Percentiles rank a stretch among this genome's conserved stretches.
phyloP scores from a whole-genome alignment of 805 yeast genomes.

The Saccharomyces mikatae region DNA sequence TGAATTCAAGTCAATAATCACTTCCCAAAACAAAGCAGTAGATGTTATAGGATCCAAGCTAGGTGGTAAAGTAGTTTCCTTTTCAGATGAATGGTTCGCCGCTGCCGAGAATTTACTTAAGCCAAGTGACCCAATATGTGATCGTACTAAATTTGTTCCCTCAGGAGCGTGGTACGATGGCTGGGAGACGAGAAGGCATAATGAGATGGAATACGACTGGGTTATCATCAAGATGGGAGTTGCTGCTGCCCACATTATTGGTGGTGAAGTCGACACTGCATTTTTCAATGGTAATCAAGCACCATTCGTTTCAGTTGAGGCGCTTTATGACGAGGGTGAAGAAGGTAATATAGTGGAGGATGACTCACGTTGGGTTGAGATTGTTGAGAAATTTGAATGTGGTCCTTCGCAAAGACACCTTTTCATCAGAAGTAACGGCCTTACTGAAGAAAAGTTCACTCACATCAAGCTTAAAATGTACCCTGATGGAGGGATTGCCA shows the following conservation, averaged over 20 bases:
- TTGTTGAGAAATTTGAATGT: conserved; percentile 68
- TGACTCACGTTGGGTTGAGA: conserved; percentile 54
- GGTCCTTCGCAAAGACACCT: conserved; percentile 86
- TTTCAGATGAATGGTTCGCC: conserved; percentile 93
- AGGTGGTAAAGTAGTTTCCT: conserved; percentile 64
- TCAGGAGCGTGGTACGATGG: conserved; percentile 98
- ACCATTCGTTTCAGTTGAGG: conserved; percentile 82
- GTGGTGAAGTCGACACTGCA: conserved; percentile 88
- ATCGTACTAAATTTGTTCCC: conserved; percentile 66
- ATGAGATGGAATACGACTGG: conserved; percentile 78
- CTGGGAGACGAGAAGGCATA: conserved; percentile 97
- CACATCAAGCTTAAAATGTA: conserved; percentile 84
- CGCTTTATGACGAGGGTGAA: conserved; percentile 33
- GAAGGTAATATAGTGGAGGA: conserved; percentile 22
- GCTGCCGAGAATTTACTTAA: conserved; percentile 80
- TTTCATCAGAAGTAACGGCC: conserved; percentile 47
- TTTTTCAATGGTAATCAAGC: conserved; percentile 95
- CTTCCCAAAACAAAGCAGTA: conserved; percentile 15
- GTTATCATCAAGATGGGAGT: conserved; percentile 80
- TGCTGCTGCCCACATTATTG: conserved; percentile 61
- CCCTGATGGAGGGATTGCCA: conserved; percentile 97
- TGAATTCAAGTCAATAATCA: conserved; percentile 10
- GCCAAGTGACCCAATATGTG: conserved; percentile 73
- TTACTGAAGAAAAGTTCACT: conserved; percentile 60
- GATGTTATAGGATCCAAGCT: conserved; percentile 81